Evolutionary conservation across 1,139 yeast genomes (phyloP), one percentile per base, ranked within the genome.

Genomic region (Kodamaea arcana): DNA sequence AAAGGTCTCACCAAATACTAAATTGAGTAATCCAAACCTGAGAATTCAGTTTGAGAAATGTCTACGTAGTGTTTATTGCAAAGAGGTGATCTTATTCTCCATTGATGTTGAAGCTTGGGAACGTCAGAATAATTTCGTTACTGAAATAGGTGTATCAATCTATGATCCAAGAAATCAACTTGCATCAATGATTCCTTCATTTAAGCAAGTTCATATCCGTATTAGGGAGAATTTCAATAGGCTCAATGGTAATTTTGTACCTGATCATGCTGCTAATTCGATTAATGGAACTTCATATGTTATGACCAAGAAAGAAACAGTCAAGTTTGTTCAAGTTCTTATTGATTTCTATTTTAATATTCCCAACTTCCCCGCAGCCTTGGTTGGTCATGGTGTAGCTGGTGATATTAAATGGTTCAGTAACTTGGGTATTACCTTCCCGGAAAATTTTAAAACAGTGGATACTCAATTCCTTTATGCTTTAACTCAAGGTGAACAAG

Each of bases 31-130:
- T 16, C 48, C 44, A 8, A 30, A 24, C 9, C 47, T 54, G 13
- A 26, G 50, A 11, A 34, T 34, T 2, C 34, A 38, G n/a, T 50
- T 69, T 28, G 44, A 46, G 31, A 26, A 43, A 2, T 44, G 53
- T 27, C 58, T 70, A 54, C 44, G 51, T 11, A 37, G 47, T 24
- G 59, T 66, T 1, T 60, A 59, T 34, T 47, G 55, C 9, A 47
- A 62, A n/a, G 48, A 57, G 20, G 53, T 63, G 23, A 62, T 66
- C 0, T 58, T 79, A 13, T 60, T 80, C 31, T 69, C 80, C 15
- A 56, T 83, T 15, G 92, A 83, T 52, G 64, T 81, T 9, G 92
- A 83, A 52, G 82, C 83, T 4, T 80, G 65, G 62, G 94, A 83
- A 47, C 47, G 56, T 13, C 55, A 69, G 40, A 61, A 57, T 8